Conservation (phyloP, 169 alveolate species). For the Plasmodium malariae region DNA sequence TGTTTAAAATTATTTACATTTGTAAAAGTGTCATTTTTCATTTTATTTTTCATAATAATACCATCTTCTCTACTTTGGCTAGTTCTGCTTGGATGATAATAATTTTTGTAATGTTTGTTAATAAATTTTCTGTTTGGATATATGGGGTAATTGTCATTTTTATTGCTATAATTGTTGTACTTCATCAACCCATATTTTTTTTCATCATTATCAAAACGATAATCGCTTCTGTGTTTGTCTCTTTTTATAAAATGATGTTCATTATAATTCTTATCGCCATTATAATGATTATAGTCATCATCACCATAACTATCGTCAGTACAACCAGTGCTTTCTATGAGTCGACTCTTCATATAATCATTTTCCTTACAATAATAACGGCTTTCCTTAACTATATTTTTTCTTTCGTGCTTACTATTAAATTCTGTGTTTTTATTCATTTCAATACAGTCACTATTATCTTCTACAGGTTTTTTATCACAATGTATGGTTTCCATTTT, state of each 20-base stretch:
- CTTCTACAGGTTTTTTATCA: background rate
- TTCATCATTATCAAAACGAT: background rate
- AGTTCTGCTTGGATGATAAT: constrained; percentile 1
- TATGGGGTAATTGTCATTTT: constrained; percentile 1
- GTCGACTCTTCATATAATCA: too few relatives aligned
- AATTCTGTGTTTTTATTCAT: background rate
- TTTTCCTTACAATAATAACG: constrained; percentile 2
- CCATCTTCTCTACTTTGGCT: constrained; percentile 3
- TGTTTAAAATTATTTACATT: constrained; percentile 8
- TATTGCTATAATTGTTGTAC: constrained; percentile 12
- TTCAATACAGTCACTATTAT: background rate
- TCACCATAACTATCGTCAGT: background rate
- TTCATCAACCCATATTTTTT: background rate
- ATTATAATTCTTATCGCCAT: background rate
- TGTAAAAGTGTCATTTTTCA: background rate
- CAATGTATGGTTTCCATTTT: background rate
- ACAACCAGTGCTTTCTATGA: too few relatives aligned
- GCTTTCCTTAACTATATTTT: background rate
- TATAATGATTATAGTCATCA: constrained; percentile 25
- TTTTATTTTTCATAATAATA: constrained; percentile 12
- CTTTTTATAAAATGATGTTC: too few relatives aligned
- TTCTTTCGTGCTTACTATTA: constrained; percentile 1
- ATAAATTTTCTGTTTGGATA: constrained; percentile 20
- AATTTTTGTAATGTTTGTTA: constrained; percentile 19
- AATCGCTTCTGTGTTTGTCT: too few relatives aligned